Percentiles rank a stretch among this genome's conserved stretches.
Conservation (phyloP, 805 yeast species). For the Diddensiella caesifluorescens region DNA sequence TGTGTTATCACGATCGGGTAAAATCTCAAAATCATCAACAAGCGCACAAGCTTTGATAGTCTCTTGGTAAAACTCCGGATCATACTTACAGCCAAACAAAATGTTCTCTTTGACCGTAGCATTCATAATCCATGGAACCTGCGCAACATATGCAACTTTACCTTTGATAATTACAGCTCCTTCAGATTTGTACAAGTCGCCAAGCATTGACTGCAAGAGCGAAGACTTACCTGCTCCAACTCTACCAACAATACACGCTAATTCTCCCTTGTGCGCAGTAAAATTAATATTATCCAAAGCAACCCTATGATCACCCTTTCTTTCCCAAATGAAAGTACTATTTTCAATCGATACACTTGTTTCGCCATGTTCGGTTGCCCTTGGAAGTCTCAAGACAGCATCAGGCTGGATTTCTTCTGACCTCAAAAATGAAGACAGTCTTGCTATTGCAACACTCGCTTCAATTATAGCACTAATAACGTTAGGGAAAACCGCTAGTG, state of each 20-base stretch:
- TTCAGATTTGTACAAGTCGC: slow-evolving; percentile 69
- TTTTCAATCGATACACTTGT: slow-evolving; percentile 38
- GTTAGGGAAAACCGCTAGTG: slow-evolving; percentile 87
- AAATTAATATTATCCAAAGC: slow-evolving; percentile 68
- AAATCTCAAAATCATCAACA: slow-evolving; percentile 53
- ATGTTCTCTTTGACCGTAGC: slow-evolving; percentile 81
- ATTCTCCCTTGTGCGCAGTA: slow-evolving; percentile 67
- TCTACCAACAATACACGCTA: slow-evolving; percentile 81
- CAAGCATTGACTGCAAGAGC: slow-evolving; percentile 70
- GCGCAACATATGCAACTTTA: slow-evolving; percentile 79
- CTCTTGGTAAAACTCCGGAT: slow-evolving; percentile 45
- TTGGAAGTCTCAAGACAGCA: slow-evolving; percentile 49
- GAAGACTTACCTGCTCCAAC: slow-evolving; percentile 92
- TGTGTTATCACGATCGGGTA: slow-evolving; percentile 72
- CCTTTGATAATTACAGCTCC: slow-evolving; percentile 76
- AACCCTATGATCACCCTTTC: slow-evolving; percentile 45
- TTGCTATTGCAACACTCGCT: slow-evolving; percentile 52
- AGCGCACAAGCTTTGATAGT: slow-evolving; percentile 65
- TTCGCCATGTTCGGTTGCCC: slow-evolving; percentile 63
- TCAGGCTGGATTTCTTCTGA: slow-evolving; percentile 75
- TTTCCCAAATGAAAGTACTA: slow-evolving; percentile 50
- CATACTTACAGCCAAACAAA: slow-evolving; percentile 55
- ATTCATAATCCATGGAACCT: slow-evolving; percentile 95
- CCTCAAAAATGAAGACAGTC: slow-evolving; percentile 69
- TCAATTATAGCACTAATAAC: slow-evolving; percentile 82